phyloP scores from a whole-genome alignment of 2,329 filamentous ascomycete species.

The Apiospora koreana region DNA sequence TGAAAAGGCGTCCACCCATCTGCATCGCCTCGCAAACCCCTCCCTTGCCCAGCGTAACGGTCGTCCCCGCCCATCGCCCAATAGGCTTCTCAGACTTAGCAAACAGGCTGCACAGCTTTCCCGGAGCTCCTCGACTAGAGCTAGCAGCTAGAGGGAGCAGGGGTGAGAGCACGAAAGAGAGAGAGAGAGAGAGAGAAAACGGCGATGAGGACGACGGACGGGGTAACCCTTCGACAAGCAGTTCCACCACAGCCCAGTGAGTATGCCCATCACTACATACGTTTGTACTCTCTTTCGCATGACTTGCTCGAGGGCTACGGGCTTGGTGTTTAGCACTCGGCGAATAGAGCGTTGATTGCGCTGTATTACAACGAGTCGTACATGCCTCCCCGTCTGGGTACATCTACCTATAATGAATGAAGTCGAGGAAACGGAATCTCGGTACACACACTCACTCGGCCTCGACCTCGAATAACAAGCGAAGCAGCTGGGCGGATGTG shows the following conservation, averaged over 20 bases:
- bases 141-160: too few species aligned
- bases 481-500: background rate
- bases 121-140: background rate
- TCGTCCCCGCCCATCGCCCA: slow-evolving; percentile 4
- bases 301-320: background rate
- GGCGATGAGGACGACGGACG: slow-evolving; percentile 1
- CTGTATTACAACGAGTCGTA: background rate
- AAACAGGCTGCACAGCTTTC: slow-evolving; percentile 4
- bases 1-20: slow-evolving; percentile 2
- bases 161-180: background rate
- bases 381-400: background rate
- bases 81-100: background rate
- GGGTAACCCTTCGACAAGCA: background rate
- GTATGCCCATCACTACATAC: background rate
- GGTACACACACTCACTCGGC: background rate
- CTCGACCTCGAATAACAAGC: background rate
- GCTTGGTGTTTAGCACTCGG: background rate
- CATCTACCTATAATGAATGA: background rate
- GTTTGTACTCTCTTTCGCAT: background rate
- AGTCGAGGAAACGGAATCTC: background rate
- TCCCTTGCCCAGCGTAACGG: slow-evolving; percentile 6
- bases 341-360: background rate
- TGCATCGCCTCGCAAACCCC: slow-evolving; percentile 12
- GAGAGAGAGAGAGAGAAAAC: background rate
- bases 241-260: slow-evolving; percentile 3